phyloP scores from a whole-genome alignment of 2,329 filamentous ascomycete species.

The Neonectria faginata region DNA sequence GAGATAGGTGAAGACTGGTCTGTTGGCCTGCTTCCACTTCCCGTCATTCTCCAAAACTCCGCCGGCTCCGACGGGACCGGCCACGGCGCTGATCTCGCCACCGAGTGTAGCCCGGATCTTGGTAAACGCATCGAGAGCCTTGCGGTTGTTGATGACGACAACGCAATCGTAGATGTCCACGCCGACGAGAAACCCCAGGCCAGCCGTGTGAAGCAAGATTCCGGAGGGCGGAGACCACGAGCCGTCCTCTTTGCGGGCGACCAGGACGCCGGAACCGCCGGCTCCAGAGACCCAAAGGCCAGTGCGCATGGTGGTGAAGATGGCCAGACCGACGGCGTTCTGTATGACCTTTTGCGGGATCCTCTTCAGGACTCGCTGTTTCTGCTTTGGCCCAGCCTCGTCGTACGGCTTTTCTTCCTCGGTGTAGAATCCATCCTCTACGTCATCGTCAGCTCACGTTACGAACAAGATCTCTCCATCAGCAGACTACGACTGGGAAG shows the following conservation, averaged over 20 bases:
- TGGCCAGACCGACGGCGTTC: slow-evolving; percentile 74
- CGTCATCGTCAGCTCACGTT: background rate
- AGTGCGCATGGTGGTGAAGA: slow-evolving; percentile 77
- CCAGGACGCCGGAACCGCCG: slow-evolving; percentile 73
- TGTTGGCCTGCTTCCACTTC: slow-evolving; percentile 62
- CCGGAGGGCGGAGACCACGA: slow-evolving; percentile 84
- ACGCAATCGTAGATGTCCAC: slow-evolving; percentile 92
- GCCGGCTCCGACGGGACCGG: slow-evolving; percentile 75
- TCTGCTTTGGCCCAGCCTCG: slow-evolving; percentile 50
- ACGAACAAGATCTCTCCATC: no score
- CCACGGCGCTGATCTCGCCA: slow-evolving; percentile 80
- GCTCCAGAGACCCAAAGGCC: slow-evolving; percentile 75
- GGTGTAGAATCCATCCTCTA: slow-evolving; percentile 66
- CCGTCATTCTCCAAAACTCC: slow-evolving; percentile 73
- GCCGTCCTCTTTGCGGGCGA: slow-evolving; percentile 72
- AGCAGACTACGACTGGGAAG: no score
- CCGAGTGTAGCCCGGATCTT: slow-evolving; percentile 80
- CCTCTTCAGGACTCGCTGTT: slow-evolving; percentile 62
- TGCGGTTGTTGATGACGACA: slow-evolving; percentile 81
- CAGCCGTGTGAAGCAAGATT: slow-evolving; percentile 83
- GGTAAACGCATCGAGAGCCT: slow-evolving; percentile 81
- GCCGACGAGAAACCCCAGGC: slow-evolving; percentile 81
- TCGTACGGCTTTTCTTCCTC: slow-evolving; percentile 48
- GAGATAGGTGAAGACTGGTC: slow-evolving; percentile 72
- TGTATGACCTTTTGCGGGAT: slow-evolving; percentile 69